phyloP scores from a whole-genome alignment of 1,284 basidiomycete genomes.

The Cryptococcus sp. region DNA sequence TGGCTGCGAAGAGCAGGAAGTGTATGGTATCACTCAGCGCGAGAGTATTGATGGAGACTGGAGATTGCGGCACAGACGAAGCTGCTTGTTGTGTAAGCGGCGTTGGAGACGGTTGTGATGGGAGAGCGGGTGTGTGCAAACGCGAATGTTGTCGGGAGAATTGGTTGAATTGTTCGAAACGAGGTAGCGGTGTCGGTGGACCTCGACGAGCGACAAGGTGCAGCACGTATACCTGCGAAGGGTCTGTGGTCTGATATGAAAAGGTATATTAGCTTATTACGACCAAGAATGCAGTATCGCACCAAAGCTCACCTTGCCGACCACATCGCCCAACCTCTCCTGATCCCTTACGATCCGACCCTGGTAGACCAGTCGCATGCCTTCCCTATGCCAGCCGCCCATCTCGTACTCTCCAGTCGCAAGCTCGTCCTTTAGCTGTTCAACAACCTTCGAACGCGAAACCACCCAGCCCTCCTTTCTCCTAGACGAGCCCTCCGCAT shows the following conservation, averaged over 20 bases:
- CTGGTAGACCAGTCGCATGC: constrained; percentile 46
- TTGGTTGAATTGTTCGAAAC: not conserved
- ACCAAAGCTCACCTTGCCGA: constrained; percentile 25
- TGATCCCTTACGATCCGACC: constrained; percentile 47
- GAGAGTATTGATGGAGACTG: constrained; percentile 10
- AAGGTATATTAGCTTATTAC: too few species aligned
- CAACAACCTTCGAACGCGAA: constrained; percentile 16
- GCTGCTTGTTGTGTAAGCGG: not conserved
- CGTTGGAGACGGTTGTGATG: not conserved
- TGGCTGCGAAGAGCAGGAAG: constrained; percentile 44
- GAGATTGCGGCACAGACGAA: not conserved
- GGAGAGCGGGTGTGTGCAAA: not conserved
- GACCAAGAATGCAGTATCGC: not conserved
- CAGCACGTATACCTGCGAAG: constrained; percentile 26
- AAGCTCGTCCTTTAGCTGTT: constrained; percentile 38
- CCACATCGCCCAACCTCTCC: constrained; percentile 36
- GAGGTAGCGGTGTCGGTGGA: constrained; percentile 13
- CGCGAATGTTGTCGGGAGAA: not conserved
- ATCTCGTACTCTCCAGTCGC: constrained; percentile 28
- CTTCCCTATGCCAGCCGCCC: constrained; percentile 38
- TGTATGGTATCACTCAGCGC: constrained; percentile 44
- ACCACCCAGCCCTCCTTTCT: constrained; percentile 34
- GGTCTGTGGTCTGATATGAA: constrained; percentile 6
- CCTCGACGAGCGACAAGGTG: constrained; percentile 41
- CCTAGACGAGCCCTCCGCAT: constrained; percentile 23